A percentile compares a stretch with the other conserved stretches of the same genome.
These are phyloP conservation scores for Hyaloscypha variabilis DNA, from an alignment of 495 filamentous ascomycete species.

Conservation along the genomic window DNA sequence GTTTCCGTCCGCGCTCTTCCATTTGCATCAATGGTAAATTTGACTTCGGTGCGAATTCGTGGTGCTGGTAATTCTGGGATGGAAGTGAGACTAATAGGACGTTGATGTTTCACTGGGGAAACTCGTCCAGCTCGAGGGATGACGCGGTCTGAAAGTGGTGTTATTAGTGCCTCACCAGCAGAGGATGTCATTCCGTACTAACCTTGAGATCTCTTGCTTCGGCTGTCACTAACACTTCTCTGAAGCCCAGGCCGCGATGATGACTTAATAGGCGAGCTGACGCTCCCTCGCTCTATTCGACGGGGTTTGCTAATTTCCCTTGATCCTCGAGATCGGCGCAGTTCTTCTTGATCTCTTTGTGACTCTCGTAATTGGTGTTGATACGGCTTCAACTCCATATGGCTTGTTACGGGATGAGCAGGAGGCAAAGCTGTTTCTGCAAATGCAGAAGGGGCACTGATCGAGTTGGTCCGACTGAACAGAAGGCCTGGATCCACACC, in stretches of 20 bases:
- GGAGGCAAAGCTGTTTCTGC: conserved; percentile 43
- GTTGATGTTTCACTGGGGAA: conserved; percentile 52
- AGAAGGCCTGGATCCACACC: conserved; percentile 57
- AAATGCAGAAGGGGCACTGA: conserved; percentile 41
- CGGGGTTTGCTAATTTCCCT: conserved; percentile 32
- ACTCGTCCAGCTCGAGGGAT: conserved; percentile 42
- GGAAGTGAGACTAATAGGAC: conserved; percentile 48
- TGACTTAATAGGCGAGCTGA: conserved; percentile 51
- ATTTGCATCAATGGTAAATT: conserved; percentile 71
- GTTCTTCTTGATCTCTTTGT: conserved; percentile 49
- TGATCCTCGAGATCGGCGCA: conserved; percentile 40
- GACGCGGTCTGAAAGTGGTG: conserved; percentile 24
- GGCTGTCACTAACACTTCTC: conserved; percentile 59
- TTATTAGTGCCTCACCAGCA: conserved; percentile 2
- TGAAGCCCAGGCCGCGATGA: conserved; percentile 55
- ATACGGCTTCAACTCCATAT: conserved; percentile 51
- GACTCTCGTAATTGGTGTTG: conserved; percentile 61
- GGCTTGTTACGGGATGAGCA: conserved; percentile 39
- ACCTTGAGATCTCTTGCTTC: conserved; percentile 24
- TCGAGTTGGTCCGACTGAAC: conserved; percentile 47
- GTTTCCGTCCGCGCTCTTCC: conserved; percentile 74
- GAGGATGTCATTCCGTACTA: neutral
- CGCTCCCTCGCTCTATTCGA: conserved; percentile 43
- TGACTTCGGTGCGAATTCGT: conserved; percentile 57
- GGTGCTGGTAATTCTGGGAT: conserved; percentile 49